Conservation (phyloP, 2,329 filamentous ascomycete genomes). For the Sordariomycetes sp. region DNA sequence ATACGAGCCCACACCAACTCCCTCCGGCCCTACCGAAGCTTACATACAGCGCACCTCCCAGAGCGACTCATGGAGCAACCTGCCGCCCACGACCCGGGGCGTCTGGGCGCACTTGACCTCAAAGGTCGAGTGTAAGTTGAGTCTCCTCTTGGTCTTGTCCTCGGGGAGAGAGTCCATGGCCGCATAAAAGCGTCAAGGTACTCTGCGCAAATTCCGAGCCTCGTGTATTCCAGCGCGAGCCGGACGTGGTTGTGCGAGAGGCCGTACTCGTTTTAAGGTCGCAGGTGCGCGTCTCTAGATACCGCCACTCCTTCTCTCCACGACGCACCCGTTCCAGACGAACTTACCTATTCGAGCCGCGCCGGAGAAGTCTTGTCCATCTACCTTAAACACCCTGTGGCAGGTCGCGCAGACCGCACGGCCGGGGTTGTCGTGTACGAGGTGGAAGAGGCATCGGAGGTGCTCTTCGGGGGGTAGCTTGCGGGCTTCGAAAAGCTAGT, state of each 20-base stretch:
- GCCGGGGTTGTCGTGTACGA: background rate
- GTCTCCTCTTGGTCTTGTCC: too few relatives aligned
- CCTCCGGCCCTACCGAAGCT: too few relatives aligned
- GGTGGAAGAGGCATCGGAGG: background rate
- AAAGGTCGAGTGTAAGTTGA: background rate
- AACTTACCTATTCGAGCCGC: background rate
- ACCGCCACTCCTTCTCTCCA: too few relatives aligned
- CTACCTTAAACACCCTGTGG: background rate
- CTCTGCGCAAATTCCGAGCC: background rate
- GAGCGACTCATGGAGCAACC: background rate
- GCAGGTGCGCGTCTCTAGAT: too few relatives aligned
- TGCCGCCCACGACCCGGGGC: background rate
- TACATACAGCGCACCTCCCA: background rate
- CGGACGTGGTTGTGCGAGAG: background rate
- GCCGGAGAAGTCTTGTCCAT: background rate
- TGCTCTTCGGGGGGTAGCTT: background rate
- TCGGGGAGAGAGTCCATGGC: background rate
- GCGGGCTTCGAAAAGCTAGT: background rate
- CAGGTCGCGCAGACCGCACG: background rate
- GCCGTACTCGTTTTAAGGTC: background rate
- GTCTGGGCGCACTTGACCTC: background rate
- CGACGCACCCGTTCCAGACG: too few relatives aligned
- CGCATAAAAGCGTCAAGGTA: background rate
- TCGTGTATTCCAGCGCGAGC: background rate
- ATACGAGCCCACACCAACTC: too few relatives aligned